Base-by-base conservation (phyloP, 495 filamentous ascomycete species). In the Schizothecium vesticola region DNA sequence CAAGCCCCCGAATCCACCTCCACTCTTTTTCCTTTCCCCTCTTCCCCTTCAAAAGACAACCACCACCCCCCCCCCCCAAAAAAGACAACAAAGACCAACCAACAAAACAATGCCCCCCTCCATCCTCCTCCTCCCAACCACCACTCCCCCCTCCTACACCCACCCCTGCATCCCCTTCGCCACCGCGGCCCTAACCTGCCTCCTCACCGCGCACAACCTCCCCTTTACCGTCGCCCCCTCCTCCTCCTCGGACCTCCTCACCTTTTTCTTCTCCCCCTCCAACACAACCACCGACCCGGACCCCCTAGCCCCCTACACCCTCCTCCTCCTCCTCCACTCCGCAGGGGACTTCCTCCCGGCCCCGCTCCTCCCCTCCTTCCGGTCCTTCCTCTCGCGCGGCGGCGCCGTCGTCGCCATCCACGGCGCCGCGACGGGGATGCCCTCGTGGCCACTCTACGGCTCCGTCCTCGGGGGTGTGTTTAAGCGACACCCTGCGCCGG, bases 361-460 rank as follows among this genome's bases (percentile, higher is more conserved):
- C 12, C 29, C 66, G 3, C 74, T 80, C 59, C 70, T 80, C 22
- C 71, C 64, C 2, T 72, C 72, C 11, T 67, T 80, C 11, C 67
- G 75, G 58, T 67, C 36, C 13, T 79, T 78, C 26, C 73, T 80
- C 26, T 73, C 66, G 19, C 33, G 65, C 56, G 75, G 79, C 22
- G 76, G 74, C 36, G 79, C 77, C 12, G 68, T 80, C 58, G 77
- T 81, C 9, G 80, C 72, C 25, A 68, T 82, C 57, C 78, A 82
- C 72, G 77, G 77, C 55, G 78, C 80, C 26, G 73, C 77, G 19
- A 74, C 69, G 26, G 78, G 72, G 3, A 69, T 80, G 74, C 68
- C 62, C 21, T 69, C 68, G 0, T 63, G 51, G 3, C 58, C 61
- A 13, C 77, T 77, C 76, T 80, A 81, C 66, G 75, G 74, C 11